Conservation (phyloP, 2,329 filamentous ascomycete genomes). For the Tolypocladium pustulatum region DNA sequence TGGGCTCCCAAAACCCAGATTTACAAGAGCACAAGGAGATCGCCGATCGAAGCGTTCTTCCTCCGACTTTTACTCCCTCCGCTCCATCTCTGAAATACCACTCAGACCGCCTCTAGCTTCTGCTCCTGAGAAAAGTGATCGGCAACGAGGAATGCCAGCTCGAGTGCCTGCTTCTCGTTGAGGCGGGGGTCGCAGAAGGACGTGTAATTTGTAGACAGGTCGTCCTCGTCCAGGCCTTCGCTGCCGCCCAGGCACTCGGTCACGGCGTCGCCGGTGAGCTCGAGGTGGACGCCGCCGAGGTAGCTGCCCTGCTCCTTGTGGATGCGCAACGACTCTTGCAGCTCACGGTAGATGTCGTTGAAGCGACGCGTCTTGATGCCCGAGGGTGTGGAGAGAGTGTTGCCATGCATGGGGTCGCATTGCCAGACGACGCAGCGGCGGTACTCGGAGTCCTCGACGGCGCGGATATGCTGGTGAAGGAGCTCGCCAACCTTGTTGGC, state of each 20-base stretch:
- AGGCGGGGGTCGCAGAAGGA: constrained; percentile 91
- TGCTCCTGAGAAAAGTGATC: constrained; percentile 53
- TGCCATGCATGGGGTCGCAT: constrained; percentile 97
- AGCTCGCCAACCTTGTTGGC: constrained; percentile 64
- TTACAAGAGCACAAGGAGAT: neutral
- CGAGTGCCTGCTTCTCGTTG: constrained; percentile 96
- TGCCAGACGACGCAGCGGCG: constrained; percentile 73
- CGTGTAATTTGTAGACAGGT: constrained; percentile 83
- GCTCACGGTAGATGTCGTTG: constrained; percentile 77
- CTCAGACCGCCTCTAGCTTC: constrained; percentile 6
- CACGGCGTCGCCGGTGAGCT: constrained; percentile 90
- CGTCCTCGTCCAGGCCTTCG: constrained; percentile 76
- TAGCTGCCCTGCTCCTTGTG: constrained; percentile 78
- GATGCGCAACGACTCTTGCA: constrained; percentile 72
- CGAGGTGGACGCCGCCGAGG: constrained; percentile 87
- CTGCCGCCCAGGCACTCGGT: constrained; percentile 93
- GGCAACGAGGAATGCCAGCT: constrained; percentile 87
- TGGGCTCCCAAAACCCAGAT: neutral
- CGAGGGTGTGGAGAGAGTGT: constrained; percentile 55
- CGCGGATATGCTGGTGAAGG: constrained; percentile 76
- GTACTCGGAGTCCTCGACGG: constrained; percentile 71
- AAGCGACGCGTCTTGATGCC: constrained; percentile 93
- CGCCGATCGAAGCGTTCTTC: neutral
- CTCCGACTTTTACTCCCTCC: neutral
- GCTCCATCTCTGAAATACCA: neutral